Evolutionary conservation across 2,329 filamentous ascomycete genomes (phyloP).

Genomic region (Verruconis gallopava): DNA sequence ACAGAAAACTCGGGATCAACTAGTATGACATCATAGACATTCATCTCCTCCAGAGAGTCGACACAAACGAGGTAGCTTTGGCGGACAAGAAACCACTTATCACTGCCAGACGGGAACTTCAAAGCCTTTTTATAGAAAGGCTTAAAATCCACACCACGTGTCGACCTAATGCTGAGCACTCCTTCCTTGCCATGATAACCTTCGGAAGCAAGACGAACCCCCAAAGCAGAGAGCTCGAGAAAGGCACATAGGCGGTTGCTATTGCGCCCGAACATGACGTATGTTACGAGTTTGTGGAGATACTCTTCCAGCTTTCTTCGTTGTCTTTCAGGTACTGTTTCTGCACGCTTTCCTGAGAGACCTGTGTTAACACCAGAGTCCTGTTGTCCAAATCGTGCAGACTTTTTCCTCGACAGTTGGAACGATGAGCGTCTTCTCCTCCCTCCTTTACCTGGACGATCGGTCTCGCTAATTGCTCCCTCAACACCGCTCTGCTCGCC

Average conservation of each 20-base stretch:
- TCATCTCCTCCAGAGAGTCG: conserved; percentile 97
- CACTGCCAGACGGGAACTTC: conserved; percentile 43
- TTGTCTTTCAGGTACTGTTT: conserved; percentile 64
- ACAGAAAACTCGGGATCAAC: conserved; percentile 81
- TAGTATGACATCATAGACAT: conserved; percentile 97
- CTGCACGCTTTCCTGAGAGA: conserved; percentile 26
- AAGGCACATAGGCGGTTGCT: conserved; percentile 95
- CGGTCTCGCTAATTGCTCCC: conserved; percentile 56
- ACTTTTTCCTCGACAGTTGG: conserved; percentile 35
- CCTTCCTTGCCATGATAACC: conserved; percentile 98
- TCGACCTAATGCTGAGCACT: conserved; percentile 79
- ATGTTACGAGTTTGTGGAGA: conserved; percentile 84
- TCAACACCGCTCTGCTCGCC: conserved; percentile 44
- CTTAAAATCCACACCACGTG: conserved; percentile 77
- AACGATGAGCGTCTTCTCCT: conserved; percentile 44
- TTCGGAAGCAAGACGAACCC: conserved; percentile 85
- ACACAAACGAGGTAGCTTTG: conserved; percentile 97
- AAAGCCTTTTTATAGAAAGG: conserved; percentile 24
- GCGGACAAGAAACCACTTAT: conserved; percentile 96
- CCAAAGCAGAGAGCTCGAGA: conserved; percentile 83
- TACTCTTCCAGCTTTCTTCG: conserved; percentile 80
- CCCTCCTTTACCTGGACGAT: conserved; percentile 41
- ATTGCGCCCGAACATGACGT: conserved; percentile 91
- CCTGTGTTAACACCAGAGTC: conserved; percentile 19
- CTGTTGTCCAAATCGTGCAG: conserved; percentile 7